Base-by-base conservation (phyloP, 1,284 basidiomycete genomes). In the Lentinula novae-zelandiae region DNA sequence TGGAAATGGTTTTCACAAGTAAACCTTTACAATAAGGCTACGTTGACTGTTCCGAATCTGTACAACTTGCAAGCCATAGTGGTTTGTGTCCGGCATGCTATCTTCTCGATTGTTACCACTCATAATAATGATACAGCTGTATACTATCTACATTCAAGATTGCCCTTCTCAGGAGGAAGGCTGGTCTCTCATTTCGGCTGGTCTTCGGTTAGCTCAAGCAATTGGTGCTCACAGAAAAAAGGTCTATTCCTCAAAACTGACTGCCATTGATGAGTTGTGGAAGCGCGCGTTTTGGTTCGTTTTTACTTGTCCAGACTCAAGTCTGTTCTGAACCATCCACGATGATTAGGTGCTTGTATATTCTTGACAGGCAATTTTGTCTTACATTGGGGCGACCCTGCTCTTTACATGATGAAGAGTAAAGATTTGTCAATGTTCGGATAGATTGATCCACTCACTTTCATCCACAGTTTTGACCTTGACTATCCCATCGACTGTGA, bases 251-350 rank as follows among this genome's bases (percentile, higher is more conserved):
- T 53, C 51, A n/a, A 52, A 31, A 40, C 4, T 52, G 9, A 65
- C 62, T 2, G 44, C 72, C 3, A 75, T 85, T 62, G 75, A 79
- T 53, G 84, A 87, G 64, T 71, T 84, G 39, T 82, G 82, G 74
- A 84, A 83, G 66, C 81, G 87, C 3, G 81, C 82, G 0, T 84
- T 84, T 66, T 82, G 73, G 72, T 56, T 44, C 31, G 31, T 4
- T 50, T 7, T 15, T 13, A 17, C 20, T 46, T 46, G n/a, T n/a
- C 0, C 5, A 2, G 17, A 46, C 3, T 46, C 2, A 7, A n/a
- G 33, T 15, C 6, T 10, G 27, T 44, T 33, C 31, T 20, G n/a
- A 20, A 10, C 4, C 12, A 46, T 44, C 27, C 27, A 27, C 27
- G 6, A 55, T 17, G 22, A 20, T 17, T 15, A 56, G 54, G 54